Evolutionary conservation across 1,284 basidiomycete species (phyloP).

Genomic region (Neolentinus lepideus): DNA sequence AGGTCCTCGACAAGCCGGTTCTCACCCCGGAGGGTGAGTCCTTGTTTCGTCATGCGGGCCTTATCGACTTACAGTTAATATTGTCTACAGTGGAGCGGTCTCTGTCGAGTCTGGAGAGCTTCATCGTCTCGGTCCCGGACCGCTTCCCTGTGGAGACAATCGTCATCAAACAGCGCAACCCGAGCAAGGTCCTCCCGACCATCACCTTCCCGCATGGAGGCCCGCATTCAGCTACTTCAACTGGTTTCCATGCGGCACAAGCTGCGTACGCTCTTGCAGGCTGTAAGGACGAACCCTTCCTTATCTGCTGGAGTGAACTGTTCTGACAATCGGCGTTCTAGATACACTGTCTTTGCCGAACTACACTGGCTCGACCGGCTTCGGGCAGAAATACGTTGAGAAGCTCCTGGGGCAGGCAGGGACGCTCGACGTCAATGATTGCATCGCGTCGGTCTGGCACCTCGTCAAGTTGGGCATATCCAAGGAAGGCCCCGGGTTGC

Average conservation of each 20-base stretch:
- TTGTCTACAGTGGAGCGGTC: conserved; percentile 30
- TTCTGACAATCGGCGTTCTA: conserved; percentile 16
- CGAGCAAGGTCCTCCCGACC: conserved; percentile 22
- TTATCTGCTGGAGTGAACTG: background rate
- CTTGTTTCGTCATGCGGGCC: background rate
- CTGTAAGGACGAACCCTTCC: conserved; percentile 40
- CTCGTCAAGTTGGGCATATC: conserved; percentile 42
- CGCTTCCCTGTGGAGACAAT: conserved; percentile 47
- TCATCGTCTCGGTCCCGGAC: conserved; percentile 38
- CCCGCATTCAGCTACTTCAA: conserved; percentile 46
- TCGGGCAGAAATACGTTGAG: conserved; percentile 34
- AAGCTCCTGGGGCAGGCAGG: conserved; percentile 53
- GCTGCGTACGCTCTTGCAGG: conserved; percentile 50
- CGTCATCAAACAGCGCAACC: conserved; percentile 26
- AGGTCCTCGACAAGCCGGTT: conserved; percentile 31
- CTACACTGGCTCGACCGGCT: conserved; percentile 67
- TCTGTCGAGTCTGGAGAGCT: conserved; percentile 30
- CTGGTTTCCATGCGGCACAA: conserved; percentile 36
- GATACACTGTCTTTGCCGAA: conserved; percentile 58
- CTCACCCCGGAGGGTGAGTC: conserved; percentile 32
- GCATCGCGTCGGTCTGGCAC: conserved; percentile 44
- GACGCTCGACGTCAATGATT: conserved; percentile 59
- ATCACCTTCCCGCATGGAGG: conserved; percentile 64
- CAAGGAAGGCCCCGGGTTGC: conserved; percentile 36
- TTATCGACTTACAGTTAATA: background rate